These are phyloP conservation scores for Pseudogymnoascus sp. DNA, from an alignment of 2,329 filamentous ascomycete species.

Conservation along the genomic window DNA sequence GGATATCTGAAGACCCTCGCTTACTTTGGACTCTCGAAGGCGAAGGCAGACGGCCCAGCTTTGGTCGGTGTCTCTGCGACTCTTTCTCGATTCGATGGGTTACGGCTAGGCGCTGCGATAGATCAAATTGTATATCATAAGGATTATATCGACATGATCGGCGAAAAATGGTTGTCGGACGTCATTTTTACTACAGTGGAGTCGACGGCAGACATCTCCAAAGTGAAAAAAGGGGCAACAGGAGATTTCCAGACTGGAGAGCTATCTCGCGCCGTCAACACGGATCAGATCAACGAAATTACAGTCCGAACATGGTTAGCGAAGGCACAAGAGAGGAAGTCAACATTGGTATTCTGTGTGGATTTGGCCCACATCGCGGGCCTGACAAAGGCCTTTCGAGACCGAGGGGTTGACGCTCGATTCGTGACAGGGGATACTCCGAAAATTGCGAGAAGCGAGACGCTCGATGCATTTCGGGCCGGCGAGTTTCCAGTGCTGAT, in stretches of 20 bases:
- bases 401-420: conserved; percentile 71
- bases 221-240: conserved; percentile 53
- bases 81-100: conserved; percentile 70
- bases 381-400: conserved; percentile 69
- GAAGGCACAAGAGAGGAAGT: conserved; percentile 65
- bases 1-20: conserved; percentile 67
- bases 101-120: conserved; percentile 74
- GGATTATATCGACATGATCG: conserved; percentile 73
- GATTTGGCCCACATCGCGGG: conserved; percentile 74
- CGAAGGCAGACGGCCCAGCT: conserved; percentile 46
- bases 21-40: conserved; percentile 66
- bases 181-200: conserved; percentile 92
- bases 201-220: conserved; percentile 71
- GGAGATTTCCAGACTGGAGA: conserved; percentile 76
- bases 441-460: conserved; percentile 58
- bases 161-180: conserved; percentile 83
- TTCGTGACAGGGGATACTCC: conserved; percentile 81
- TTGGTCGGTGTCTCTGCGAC: conserved; percentile 88
- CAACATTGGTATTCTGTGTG: conserved; percentile 90
- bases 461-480: conserved; percentile 67
- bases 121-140: conserved; percentile 97
- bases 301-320: conserved; percentile 81
- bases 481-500: conserved; percentile 79
- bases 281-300: conserved; percentile 69
- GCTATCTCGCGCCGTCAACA: conserved; percentile 81